A percentile compares a stretch with the other conserved stretches of the same genome.
phyloP scores from a whole-genome alignment of 352 stramenopile genomes.

The Globisporangium spinosum region DNA sequence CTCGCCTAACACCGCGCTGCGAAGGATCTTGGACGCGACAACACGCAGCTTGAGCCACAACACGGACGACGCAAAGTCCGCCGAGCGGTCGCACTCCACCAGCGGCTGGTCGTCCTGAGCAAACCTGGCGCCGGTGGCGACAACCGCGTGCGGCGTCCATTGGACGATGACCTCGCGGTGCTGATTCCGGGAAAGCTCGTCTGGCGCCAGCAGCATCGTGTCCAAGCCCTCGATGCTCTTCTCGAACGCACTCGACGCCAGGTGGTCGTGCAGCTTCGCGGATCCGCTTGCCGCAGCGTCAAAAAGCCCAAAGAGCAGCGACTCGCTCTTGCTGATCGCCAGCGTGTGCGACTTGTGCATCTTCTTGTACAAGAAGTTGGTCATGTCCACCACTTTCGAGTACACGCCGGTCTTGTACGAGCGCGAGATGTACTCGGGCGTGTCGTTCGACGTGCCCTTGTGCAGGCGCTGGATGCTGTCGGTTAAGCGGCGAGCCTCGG shows the following conservation, averaged over 20 bases:
- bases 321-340: slow-evolving; percentile 57
- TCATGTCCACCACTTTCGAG: slow-evolving; percentile 85
- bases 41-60: slow-evolving; percentile 65
- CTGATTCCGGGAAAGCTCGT: slow-evolving; percentile 66
- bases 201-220: slow-evolving; percentile 28
- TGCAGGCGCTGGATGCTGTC: slow-evolving; percentile 55
- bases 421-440: slow-evolving; percentile 74
- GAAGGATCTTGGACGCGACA: slow-evolving; percentile 48
- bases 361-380: slow-evolving; percentile 59
- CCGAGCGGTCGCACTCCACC: slow-evolving; percentile 69
- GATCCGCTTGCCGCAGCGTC: slow-evolving; percentile 40
- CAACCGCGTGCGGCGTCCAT: slow-evolving; percentile 42
- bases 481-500: slow-evolving; percentile 46
- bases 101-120: slow-evolving; percentile 33
- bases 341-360: slow-evolving; percentile 79
- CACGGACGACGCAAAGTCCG: slow-evolving; percentile 36
- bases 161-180: slow-evolving; percentile 75
- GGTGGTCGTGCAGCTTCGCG: slow-evolving; percentile 45
- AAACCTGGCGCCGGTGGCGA: slow-evolving; percentile 42
- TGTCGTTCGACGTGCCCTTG: slow-evolving; percentile 52
- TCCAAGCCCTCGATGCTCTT: slow-evolving; percentile 36
- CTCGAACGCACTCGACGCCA: slow-evolving; percentile 39
- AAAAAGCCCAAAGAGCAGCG: slow-evolving; percentile 52
- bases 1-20: slow-evolving; percentile 28
- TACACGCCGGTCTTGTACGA: slow-evolving; percentile 82